Conservation (phyloP, 495 filamentous ascomycete species). For the Glonium stellatum region DNA sequence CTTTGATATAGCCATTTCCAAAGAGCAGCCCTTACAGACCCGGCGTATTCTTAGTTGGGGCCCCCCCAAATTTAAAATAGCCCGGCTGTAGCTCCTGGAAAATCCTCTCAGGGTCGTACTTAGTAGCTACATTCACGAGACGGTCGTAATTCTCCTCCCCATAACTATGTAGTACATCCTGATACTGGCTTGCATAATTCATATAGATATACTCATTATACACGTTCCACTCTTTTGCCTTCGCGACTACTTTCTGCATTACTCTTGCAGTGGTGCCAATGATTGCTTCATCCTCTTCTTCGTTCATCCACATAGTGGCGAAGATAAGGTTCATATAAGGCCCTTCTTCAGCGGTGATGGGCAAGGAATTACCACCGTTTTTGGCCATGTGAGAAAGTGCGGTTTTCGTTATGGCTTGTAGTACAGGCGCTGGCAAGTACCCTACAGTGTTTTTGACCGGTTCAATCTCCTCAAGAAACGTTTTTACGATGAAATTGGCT, state of each 20-base stretch:
- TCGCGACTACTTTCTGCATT: conserved; percentile 2
- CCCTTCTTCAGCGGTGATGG: background rate
- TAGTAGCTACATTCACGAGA: conserved; percentile 33
- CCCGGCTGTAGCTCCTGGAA: conserved; percentile 31
- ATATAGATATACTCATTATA: conserved; percentile 9
- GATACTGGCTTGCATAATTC: conserved; percentile 16
- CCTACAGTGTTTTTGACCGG: background rate
- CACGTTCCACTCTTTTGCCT: background rate
- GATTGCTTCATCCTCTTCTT: conserved; percentile 3
- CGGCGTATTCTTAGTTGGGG: background rate
- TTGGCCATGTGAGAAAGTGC: background rate
- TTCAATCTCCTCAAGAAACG: conserved; percentile 1
- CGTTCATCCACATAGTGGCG: conserved; percentile 2
- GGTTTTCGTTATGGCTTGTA: conserved; percentile 9
- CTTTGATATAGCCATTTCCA: no score
- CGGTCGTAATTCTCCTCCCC: conserved; percentile 32
- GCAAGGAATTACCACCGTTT: conserved; percentile 12
- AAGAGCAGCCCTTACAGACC: no score
- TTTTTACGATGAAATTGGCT: background rate
- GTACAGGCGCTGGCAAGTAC: background rate
- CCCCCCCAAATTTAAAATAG: conserved; percentile 36
- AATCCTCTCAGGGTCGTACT: conserved; percentile 37
- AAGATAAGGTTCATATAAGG: conserved; percentile 5
- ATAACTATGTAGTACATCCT: conserved; percentile 27
- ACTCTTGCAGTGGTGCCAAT: background rate